Base-by-base conservation (phyloP, 1,139 yeast species). In the Kodamaea ohmeri region DNA sequence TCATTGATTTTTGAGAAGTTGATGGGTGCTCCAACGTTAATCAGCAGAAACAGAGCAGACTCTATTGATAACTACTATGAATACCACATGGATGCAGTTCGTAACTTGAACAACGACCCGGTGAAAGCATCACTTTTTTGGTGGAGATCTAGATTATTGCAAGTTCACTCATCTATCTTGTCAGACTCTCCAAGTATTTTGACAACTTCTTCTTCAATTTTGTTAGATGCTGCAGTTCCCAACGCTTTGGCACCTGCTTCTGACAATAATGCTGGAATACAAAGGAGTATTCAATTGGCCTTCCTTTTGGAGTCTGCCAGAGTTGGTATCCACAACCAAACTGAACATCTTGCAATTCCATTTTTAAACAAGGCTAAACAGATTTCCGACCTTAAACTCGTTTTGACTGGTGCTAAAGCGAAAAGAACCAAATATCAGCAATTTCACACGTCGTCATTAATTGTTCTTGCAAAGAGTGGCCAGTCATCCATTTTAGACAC, bases 401-500 rank as follows among this genome's bases (percentile, higher is more conserved):
- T 83, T 1, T 63, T 90, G 35, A 83, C 97, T 1, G 98, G 98
- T 47, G 87, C 92, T 35, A 79, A 81, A 49, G 97, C 96, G 4
- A 85, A 83, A 55, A 73, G 94, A 56, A 90, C 98, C 3, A 87
- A 86, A 57, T 86, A 67, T 55, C 99, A 92, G 61, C 73, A 72
- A 33, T 73, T 70, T 34, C 78, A 81, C 18, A 76, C 85, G 12
- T 76, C 96, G 0, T 79, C 88, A 34, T 73, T 92, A 47, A 75
- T 90, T n/a, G 76, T 89, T 21, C 63, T 90, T 25, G 97, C 97
- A 1, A 76, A 76, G 48, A 78, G 83, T 45, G 52, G 58, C 21
- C 56, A 67, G 53, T 12, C 48, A 22, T 53, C 65, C 32, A 41
- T 43, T 4, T 45, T 64, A 11, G 58, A 52, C 35, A 60, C 56